phyloP scores from a whole-genome alignment of 2,329 filamentous ascomycete genomes.

The Camillea tinctor region DNA sequence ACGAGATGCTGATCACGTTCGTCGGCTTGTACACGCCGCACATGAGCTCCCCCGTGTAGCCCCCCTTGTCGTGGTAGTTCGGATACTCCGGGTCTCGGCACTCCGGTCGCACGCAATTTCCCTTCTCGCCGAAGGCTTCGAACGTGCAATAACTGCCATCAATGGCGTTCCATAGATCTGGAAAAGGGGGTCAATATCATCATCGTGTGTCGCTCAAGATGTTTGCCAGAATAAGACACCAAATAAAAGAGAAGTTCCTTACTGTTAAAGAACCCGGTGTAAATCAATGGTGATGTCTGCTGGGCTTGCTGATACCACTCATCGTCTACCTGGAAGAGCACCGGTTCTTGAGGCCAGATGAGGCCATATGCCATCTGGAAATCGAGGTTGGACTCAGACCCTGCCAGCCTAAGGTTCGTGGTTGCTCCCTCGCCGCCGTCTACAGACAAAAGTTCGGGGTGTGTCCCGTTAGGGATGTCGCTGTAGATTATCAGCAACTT shows the following conservation, averaged over 20 bases:
- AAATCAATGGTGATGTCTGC: conserved; percentile 20
- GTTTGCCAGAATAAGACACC: neutral
- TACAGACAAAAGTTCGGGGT: conserved; percentile 36
- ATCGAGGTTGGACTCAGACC: conserved; percentile 46
- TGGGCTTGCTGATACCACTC: conserved; percentile 36
- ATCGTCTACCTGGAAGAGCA: conserved; percentile 48
- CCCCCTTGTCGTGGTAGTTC: conserved; percentile 41
- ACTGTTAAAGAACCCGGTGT: conserved; percentile 35
- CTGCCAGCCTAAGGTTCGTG: conserved; percentile 26
- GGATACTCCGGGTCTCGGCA: conserved; percentile 51
- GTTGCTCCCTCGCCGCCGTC: conserved; percentile 36
- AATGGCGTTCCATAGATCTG: conserved; percentile 50
- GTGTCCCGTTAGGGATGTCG: conserved; percentile 38
- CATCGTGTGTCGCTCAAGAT: neutral
- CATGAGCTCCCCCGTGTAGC: conserved; percentile 46
- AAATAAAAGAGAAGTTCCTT: conserved; percentile 1
- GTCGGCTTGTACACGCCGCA: conserved; percentile 34
- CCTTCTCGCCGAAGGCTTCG: conserved; percentile 48
- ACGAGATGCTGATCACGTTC: conserved; percentile 49
- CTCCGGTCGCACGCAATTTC: conserved; percentile 40
- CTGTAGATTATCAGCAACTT: conserved; percentile 13
- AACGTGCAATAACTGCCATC: conserved; percentile 54
- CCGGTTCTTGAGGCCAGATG: conserved; percentile 50
- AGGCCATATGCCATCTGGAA: conserved; percentile 48
- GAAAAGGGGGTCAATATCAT: no score